A percentile compares a stretch with the other conserved stretches of the same genome.
Conservation (phyloP, 495 filamentous ascomycete species). For the Astrocystis sublimbata region DNA sequence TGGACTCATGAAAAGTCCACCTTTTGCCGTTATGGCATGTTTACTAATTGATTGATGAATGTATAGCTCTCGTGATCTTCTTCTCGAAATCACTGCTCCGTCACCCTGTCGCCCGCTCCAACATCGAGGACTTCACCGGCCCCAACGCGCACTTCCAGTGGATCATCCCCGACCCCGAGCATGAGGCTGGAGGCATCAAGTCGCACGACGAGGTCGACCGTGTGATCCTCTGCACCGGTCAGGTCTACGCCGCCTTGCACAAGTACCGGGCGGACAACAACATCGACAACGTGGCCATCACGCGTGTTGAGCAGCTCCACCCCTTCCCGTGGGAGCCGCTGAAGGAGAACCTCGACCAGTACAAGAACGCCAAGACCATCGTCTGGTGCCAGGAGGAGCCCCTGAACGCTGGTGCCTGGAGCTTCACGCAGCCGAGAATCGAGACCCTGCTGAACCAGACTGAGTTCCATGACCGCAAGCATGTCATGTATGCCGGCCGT, state of each 20-base stretch:
- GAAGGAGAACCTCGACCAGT: slow-evolving; percentile 90
- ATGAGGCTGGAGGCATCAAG: slow-evolving; percentile 69
- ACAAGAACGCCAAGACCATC: slow-evolving; percentile 94
- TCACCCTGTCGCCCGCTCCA: slow-evolving; percentile 85
- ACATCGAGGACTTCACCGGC: slow-evolving; percentile 83
- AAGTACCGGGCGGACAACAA: slow-evolving; percentile 87
- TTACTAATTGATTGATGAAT: neutral
- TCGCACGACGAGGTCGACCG: slow-evolving; percentile 87
- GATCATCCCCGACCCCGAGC: slow-evolving; percentile 88
- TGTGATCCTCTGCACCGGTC: slow-evolving; percentile 90
- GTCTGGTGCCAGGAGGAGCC: slow-evolving; percentile 98
- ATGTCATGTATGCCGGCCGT: slow-evolving; percentile 95
- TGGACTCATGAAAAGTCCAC: neutral
- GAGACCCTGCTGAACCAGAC: slow-evolving; percentile 94
- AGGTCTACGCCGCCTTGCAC: slow-evolving; percentile 86
- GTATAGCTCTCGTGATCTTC: slow-evolving; percentile 87
- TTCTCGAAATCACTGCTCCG: slow-evolving; percentile 95
- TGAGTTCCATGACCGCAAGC: slow-evolving; percentile 84
- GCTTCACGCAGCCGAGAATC: slow-evolving; percentile 90
- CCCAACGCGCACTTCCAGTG: slow-evolving; percentile 87
- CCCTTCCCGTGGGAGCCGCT: slow-evolving; percentile 98
- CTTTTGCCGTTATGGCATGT: neutral
- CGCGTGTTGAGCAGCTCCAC: slow-evolving; percentile 94
- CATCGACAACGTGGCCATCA: slow-evolving; percentile 86
- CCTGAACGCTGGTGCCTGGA: slow-evolving; percentile 94